Percentiles rank a stretch among this genome's conserved stretches.
phyloP scores from a whole-genome alignment of 2,329 filamentous ascomycete genomes.

The Corinectria fuckeliana region DNA sequence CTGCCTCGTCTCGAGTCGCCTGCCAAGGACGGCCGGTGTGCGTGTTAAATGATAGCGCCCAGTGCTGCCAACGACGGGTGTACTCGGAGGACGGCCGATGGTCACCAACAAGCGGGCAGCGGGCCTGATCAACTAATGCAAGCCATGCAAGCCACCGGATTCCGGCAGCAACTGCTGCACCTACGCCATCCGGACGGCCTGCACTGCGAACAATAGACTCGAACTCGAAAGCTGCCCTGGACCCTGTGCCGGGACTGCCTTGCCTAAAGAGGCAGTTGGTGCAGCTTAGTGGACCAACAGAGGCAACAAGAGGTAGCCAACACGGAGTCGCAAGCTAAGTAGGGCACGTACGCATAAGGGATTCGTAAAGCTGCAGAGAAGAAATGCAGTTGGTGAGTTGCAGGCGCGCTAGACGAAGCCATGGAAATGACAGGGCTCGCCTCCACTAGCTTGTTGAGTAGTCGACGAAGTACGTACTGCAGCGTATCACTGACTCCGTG shows the following conservation, averaged over 20 bases:
- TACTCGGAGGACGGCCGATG: neutral
- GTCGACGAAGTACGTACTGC: too few relatives aligned
- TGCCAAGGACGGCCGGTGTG: neutral
- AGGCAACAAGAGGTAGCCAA: too few relatives aligned
- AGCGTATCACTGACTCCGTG: too few relatives aligned
- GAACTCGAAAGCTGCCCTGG: neutral
- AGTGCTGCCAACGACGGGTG: neutral
- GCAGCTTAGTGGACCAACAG: too few relatives aligned
- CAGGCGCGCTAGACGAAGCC: too few relatives aligned
- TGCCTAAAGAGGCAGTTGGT: neutral
- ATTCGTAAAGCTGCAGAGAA: too few relatives aligned
- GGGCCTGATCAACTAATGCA: neutral
- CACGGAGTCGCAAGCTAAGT: too few relatives aligned
- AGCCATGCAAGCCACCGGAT: neutral
- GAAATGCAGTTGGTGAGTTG: too few relatives aligned
- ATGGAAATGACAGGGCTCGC: too few relatives aligned
- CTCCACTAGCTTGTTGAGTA: too few relatives aligned
- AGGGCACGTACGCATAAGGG: too few relatives aligned
- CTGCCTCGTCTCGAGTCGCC: neutral
- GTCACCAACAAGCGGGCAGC: neutral
- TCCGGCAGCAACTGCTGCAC: neutral
- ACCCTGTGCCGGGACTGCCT: neutral
- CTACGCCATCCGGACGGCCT: neutral
- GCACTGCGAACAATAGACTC: neutral
- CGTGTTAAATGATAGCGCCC: neutral